Evolutionary conservation across 352 stramenopile species (phyloP).

Genomic region (Blastocystis sp.): DNA sequence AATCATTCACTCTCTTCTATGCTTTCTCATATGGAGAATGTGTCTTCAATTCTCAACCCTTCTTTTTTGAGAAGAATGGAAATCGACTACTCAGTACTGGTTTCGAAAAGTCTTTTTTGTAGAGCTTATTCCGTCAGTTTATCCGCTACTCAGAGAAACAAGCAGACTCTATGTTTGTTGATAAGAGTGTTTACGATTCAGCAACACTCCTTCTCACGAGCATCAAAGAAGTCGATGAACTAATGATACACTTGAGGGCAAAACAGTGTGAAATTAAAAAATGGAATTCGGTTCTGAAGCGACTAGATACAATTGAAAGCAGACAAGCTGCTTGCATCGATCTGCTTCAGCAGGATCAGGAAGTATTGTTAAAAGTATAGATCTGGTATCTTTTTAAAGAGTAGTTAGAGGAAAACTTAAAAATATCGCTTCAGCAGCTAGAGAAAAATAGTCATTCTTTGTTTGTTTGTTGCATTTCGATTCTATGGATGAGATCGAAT

Average conservation of each 20-base stretch:
- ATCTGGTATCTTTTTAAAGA: not conserved
- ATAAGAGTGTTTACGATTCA: not conserved
- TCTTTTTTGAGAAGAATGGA: slow-evolving; percentile 25
- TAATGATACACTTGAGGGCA: not conserved
- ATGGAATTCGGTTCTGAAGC: not conserved
- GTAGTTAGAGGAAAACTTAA: slow-evolving; percentile 34
- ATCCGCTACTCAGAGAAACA: not conserved
- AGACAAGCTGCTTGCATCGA: not conserved
- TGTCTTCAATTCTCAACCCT: not conserved
- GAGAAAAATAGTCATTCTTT: not conserved
- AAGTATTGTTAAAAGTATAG: not conserved
- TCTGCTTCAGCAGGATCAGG: not conserved
- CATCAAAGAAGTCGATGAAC: not conserved
- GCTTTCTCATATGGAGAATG: not conserved
- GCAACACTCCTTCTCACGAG: not conserved
- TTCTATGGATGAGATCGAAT: not conserved
- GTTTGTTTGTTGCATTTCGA: not conserved
- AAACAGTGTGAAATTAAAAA: not conserved
- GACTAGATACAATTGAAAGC: not conserved
- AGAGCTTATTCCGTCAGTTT: not conserved
- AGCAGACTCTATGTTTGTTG: not conserved
- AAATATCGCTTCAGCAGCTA: not conserved
- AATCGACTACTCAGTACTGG: not conserved
- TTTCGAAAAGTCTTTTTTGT: not conserved
- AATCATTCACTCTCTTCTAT: not conserved